These are phyloP conservation scores for Vigna nakashimae DNA, from an alignment of 306 rosid species.

Conservation along the genomic window DNA sequence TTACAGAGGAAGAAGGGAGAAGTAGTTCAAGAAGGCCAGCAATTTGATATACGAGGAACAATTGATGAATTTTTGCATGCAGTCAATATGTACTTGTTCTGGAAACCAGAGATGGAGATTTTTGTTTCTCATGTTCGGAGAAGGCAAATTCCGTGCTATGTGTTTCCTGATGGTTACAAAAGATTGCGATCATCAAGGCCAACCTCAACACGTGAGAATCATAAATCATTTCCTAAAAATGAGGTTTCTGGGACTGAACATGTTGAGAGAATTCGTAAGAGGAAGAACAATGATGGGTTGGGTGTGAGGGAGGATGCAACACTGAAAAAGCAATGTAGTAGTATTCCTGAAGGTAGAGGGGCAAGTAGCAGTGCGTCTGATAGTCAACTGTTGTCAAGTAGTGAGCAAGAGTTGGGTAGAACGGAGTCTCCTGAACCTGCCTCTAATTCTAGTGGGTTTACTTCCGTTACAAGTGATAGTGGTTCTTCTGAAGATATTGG, in stretches of 20 bases:
- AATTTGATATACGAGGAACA: constrained; percentile 64
- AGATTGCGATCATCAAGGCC: constrained; percentile 49
- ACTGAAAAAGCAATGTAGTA: constrained; percentile 45
- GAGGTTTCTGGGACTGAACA: constrained; percentile 40
- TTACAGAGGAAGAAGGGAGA: constrained; percentile 64
- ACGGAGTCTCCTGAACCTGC: constrained; percentile 52
- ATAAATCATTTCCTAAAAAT: constrained; percentile 32
- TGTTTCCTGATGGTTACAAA: constrained; percentile 54
- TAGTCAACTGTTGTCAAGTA: constrained; percentile 40
- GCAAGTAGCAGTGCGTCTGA: constrained; percentile 28
- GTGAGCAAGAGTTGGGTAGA: constrained; percentile 50
- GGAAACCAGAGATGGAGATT: constrained; percentile 69
- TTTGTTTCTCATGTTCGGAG: constrained; percentile 62
- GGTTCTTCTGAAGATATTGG: constrained; percentile 68
- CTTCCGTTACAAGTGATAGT: constrained; percentile 61
- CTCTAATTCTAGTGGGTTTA: constrained; percentile 67
- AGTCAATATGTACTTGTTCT: constrained; percentile 55
- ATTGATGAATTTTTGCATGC: constrained; percentile 61
- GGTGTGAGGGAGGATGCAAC: constrained; percentile 40
- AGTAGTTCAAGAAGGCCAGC: constrained; percentile 62
- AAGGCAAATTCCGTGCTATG: constrained; percentile 59
- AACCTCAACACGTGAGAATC: constrained; percentile 32
- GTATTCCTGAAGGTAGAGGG: constrained; percentile 48
- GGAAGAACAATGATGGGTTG: constrained; percentile 47
- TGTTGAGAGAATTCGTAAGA: constrained; percentile 48